Evolutionary conservation across 805 yeast genomes (phyloP).

Genomic region (Candida succiphila): DNA sequence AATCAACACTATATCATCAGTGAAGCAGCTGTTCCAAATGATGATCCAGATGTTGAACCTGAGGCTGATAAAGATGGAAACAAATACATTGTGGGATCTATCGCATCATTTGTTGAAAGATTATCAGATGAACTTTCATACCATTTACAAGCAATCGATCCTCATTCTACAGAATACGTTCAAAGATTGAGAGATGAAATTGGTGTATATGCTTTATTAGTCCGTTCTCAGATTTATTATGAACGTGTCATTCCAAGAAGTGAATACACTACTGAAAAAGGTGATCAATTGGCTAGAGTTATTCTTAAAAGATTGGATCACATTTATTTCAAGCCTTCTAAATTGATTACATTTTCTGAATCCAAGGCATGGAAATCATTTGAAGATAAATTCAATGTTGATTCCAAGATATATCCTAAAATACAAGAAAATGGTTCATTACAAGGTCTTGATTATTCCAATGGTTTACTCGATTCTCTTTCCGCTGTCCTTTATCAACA

Average conservation of each 20-base stretch:
- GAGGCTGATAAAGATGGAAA: slow-evolving; percentile 55
- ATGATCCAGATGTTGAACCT: slow-evolving; percentile 70
- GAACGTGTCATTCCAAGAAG: slow-evolving; percentile 48
- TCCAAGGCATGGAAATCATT: slow-evolving; percentile 61
- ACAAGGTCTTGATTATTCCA: slow-evolving; percentile 29
- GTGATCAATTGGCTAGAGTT: slow-evolving; percentile 62
- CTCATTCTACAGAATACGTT: slow-evolving; percentile 90
- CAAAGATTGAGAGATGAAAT: slow-evolving; percentile 85
- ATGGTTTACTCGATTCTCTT: slow-evolving; percentile 53
- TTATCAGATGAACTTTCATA: slow-evolving; percentile 89
- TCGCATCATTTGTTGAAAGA: slow-evolving; percentile 82
- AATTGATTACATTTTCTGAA: slow-evolving; percentile 63
- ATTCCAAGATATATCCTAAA: slow-evolving; percentile 27
- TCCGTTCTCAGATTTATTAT: slow-evolving; percentile 80
- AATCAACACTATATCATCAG: slow-evolving; percentile 55
- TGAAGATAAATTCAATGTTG: slow-evolving; percentile 14
- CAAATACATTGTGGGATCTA: slow-evolving; percentile 70
- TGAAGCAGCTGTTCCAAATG: slow-evolving; percentile 62
- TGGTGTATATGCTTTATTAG: slow-evolving; percentile 59
- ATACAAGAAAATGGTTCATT: slow-evolving; percentile 15
- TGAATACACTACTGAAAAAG: slow-evolving; percentile 30
- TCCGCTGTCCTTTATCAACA: slow-evolving; percentile 59
- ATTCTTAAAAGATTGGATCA: slow-evolving; percentile 82
- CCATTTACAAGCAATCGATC: slow-evolving; percentile 82
- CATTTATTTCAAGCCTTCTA: slow-evolving; percentile 82